Evolutionary conservation across 345 rosid species (phyloP).

Genomic region (Syzygium jambos): DNA sequence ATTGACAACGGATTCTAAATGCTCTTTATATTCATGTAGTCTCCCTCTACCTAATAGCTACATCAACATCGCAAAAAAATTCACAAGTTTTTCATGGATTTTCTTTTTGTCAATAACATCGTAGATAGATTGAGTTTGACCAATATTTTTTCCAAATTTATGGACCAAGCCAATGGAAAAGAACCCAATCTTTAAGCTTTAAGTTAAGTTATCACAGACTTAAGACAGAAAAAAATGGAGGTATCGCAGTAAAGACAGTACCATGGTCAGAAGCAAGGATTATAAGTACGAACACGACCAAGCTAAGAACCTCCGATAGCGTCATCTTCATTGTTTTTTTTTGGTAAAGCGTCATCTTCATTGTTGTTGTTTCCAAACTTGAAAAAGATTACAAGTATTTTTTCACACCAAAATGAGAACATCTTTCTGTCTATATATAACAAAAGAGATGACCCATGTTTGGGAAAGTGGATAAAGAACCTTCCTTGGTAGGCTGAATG

Average conservation of each 20-base stretch:
- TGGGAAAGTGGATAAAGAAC: not conserved
- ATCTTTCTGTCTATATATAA: not conserved
- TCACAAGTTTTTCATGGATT: not conserved
- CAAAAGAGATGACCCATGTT: not conserved
- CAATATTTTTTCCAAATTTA: no score
- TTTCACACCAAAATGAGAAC: not conserved
- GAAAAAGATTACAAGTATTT: not conserved
- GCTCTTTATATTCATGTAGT: no score
- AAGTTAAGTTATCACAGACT: not conserved
- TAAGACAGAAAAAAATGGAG: not conserved
- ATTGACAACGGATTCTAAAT: no score
- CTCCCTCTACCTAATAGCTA: no score
- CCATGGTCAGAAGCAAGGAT: not conserved
- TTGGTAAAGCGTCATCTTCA: no score
- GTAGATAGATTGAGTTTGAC: not conserved
- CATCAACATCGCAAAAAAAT: not conserved
- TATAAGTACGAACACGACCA: not conserved
- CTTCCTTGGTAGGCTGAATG: not conserved
- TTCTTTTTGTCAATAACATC: not conserved
- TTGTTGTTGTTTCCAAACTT: not conserved
- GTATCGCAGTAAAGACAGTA: not conserved
- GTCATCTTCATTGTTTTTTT: not conserved
- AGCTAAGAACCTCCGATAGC: not conserved
- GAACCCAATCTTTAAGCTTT: not conserved
- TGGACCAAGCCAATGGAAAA: not conserved